These are phyloP conservation scores for Xanthoconium separans DNA, from an alignment of 1,284 basidiomycete species.

Conservation along the genomic window DNA sequence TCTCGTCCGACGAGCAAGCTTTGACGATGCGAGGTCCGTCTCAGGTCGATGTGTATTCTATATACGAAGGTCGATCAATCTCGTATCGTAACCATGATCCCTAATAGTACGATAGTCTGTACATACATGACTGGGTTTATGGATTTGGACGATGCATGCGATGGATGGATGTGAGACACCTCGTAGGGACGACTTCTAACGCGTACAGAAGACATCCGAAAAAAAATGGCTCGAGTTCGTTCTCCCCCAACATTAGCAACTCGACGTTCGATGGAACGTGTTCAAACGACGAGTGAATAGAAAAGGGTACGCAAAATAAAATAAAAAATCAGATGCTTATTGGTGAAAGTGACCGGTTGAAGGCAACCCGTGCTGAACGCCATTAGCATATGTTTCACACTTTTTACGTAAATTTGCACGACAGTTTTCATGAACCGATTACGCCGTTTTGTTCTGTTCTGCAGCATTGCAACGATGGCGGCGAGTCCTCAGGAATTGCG, in stretches of 20 bases:
- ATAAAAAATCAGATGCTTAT: too few relatives aligned
- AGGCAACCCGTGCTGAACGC: too few relatives aligned
- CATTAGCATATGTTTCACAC: background rate
- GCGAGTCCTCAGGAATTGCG: constrained; percentile 20
- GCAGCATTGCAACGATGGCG: constrained; percentile 16
- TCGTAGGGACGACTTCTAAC: constrained; percentile 52
- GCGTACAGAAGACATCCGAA: constrained; percentile 44
- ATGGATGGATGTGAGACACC: constrained; percentile 46
- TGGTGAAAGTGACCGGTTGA: too few relatives aligned
- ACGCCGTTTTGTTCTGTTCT: background rate
- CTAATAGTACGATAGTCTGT: constrained; percentile 3
- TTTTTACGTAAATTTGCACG: constrained; percentile 22
- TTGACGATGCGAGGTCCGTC: background rate
- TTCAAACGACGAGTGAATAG: constrained; percentile 36
- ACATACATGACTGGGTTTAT: constrained; percentile 1
- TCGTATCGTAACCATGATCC: background rate
- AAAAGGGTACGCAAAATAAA: constrained; percentile 21
- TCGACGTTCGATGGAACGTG: constrained; percentile 38
- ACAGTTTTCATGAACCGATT: constrained; percentile 1
- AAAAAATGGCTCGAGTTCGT: constrained; percentile 39
- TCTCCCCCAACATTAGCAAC: constrained; percentile 49
- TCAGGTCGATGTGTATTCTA: too few relatives aligned
- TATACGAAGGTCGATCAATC: background rate
- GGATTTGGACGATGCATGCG: background rate
- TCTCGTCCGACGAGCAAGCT: constrained; percentile 11